phyloP scores from a whole-genome alignment of 225 moss, liverwort and hornwort genomes.

The Physcomitrellopsis africana region DNA sequence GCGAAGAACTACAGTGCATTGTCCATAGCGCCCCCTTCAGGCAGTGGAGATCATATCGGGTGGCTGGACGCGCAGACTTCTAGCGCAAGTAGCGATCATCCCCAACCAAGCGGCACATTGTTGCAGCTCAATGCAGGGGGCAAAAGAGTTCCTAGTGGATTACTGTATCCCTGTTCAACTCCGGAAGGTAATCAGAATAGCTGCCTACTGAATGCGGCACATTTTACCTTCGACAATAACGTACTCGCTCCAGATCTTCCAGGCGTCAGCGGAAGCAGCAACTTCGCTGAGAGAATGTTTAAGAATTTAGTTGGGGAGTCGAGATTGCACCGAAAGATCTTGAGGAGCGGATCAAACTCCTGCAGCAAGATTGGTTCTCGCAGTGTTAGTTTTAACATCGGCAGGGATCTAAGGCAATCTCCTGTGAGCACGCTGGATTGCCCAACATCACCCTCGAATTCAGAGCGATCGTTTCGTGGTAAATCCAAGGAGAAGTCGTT shows the following conservation, averaged over 20 bases:
- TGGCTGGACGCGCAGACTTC: constrained; percentile 18
- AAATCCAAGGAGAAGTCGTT: constrained; percentile 45
- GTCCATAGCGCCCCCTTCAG: not conserved
- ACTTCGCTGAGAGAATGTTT: constrained; percentile 54
- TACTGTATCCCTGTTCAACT: constrained; percentile 38
- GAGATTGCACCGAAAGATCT: constrained; percentile 27
- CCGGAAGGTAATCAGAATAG: constrained; percentile 25
- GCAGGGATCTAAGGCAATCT: constrained; percentile 25
- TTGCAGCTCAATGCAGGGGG: constrained; percentile 8
- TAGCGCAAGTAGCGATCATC: not conserved
- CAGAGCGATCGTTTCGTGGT: constrained; percentile 30
- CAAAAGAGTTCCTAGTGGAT: constrained; percentile 32
- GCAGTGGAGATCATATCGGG: constrained; percentile 21
- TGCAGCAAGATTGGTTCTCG: not conserved
- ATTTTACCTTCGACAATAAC: constrained; percentile 43
- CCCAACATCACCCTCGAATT: constrained; percentile 40
- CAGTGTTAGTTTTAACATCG: not conserved
- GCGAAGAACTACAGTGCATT: not conserved
- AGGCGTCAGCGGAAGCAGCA: constrained; percentile 11
- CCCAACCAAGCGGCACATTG: constrained; percentile 4
- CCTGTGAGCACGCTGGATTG: constrained; percentile 44
- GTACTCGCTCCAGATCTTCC: constrained; percentile 26
- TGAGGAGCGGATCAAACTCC: not conserved
- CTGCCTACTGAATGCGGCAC: constrained; percentile 44
- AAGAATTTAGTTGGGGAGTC: constrained; percentile 58